Evolutionary conservation across 805 yeast genomes (phyloP).

Genomic region (Candida multigemmis): DNA sequence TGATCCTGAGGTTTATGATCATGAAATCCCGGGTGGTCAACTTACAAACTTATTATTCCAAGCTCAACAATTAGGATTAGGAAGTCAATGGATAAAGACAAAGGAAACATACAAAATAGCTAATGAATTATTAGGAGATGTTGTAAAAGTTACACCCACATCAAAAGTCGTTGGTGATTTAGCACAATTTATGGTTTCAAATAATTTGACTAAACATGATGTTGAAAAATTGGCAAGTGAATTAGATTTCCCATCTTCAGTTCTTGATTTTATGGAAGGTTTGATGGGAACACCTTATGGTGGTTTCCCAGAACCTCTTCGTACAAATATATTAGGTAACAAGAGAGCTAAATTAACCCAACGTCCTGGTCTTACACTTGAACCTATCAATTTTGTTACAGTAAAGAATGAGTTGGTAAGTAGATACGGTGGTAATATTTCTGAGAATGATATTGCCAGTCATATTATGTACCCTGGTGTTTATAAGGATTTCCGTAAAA

Average conservation of each 20-base stretch:
- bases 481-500: slow-evolving; percentile 75
- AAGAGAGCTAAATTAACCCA: slow-evolving; percentile 83
- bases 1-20: slow-evolving; percentile 97
- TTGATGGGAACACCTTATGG: slow-evolving; percentile 99
- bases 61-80: slow-evolving; percentile 97
- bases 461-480: slow-evolving; percentile 98
- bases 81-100: slow-evolving; percentile 94
- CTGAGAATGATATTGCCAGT: slow-evolving; percentile 87
- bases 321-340: slow-evolving; percentile 83
- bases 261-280: slow-evolving; percentile 97
- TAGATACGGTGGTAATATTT: slow-evolving; percentile 65
- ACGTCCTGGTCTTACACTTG: slow-evolving; percentile 88
- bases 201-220: slow-evolving; percentile 79
- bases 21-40: slow-evolving; percentile 99
- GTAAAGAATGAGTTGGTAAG: slow-evolving; percentile 66
- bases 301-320: slow-evolving; percentile 98
- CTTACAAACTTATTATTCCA: slow-evolving; percentile 96
- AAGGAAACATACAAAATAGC: slow-evolving; percentile 92
- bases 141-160: slow-evolving; percentile 98
- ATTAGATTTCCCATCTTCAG: slow-evolving; percentile 97
- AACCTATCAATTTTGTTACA: slow-evolving; percentile 70
- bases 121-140: slow-evolving; percentile 84
- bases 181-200: slow-evolving; percentile 99
- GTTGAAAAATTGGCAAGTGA: slow-evolving; percentile 80
- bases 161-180: slow-evolving; percentile 99